Base-by-base conservation (phyloP, 257 asterid genomes). In the Penstemon newberryi region DNA sequence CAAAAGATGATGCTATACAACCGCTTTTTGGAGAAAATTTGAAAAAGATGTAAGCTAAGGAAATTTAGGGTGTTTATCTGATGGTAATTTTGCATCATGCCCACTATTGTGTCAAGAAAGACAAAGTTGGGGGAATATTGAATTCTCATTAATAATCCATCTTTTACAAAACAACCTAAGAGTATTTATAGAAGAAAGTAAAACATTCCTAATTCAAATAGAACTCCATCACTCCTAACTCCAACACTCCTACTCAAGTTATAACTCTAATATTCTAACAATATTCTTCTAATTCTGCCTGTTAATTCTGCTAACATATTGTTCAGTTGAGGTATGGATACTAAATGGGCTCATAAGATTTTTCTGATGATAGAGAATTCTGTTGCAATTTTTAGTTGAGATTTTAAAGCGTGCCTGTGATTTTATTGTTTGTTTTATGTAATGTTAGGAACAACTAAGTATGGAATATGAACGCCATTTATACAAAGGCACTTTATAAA, bases 361-460 rank as follows among this genome's bases (percentile, higher is more conserved):
- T 9, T 52, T 58, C 51, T 40, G 55, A 41, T 63, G 69, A 47
- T 46, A 58, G 51, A 40, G 58, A 56, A 64, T 50, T 13, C 43
- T 37, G 51, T 59, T 9, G 54, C 54, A 3, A 49, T 49, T 49
- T 8, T 4, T 12, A 15, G 11, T 4, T 49, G 54, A 49, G 54
- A 49, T 0, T 10, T 49, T 49, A 49, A 49, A 49, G 54, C 18
- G 15, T 49, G 47, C 77, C 36, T 53, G 36, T 47, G 70, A 13
- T 36, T 66, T 66, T 40, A 61, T 43, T n/a, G 40, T 42, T 77
- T 44, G 42, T 66, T 66, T 45, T 65, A 55, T 41, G 49, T 47
- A 40, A 19, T 67, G 10, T 56, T 52, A 56, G 67, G 73, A 55
- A 46, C 47, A 10, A 45, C 40, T 37, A 18, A 60, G 43, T 51